phyloP scores from a whole-genome alignment of 179 eudicot species.

The Camellia oleifera region DNA sequence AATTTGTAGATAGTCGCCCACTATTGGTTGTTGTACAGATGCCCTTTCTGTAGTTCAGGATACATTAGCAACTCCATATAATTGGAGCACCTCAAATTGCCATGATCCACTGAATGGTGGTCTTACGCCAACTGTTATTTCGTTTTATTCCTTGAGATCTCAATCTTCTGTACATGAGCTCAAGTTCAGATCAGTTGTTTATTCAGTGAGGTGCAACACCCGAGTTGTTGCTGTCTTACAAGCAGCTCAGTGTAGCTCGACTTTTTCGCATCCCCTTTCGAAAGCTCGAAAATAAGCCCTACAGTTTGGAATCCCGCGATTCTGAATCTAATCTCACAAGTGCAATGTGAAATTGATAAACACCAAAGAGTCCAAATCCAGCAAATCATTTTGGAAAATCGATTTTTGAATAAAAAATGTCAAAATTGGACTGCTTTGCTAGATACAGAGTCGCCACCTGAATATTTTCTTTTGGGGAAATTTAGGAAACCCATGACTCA shows the following conservation, averaged over 20 bases:
- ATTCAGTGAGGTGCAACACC: slow-evolving; percentile 74
- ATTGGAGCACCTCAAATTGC: slow-evolving; percentile 42
- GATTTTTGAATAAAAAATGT: too few relatives aligned
- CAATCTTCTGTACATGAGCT: slow-evolving; percentile 59
- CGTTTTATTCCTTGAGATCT: slow-evolving; percentile 70
- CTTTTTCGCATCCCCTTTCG: too few relatives aligned
- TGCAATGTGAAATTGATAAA: too few relatives aligned
- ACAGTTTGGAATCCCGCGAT: too few relatives aligned
- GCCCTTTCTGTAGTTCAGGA: slow-evolving; percentile 49
- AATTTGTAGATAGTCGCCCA: slow-evolving; percentile 60
- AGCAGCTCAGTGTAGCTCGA: slow-evolving; percentile 53
- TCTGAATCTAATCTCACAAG: too few relatives aligned
- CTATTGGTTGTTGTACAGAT: slow-evolving; percentile 68
- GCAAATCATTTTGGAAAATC: too few relatives aligned
- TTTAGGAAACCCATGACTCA: too few relatives aligned
- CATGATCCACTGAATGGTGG: slow-evolving; percentile 38
- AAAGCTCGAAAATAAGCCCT: too few relatives aligned
- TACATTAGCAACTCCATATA: slow-evolving; percentile 26
- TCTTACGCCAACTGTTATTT: slow-evolving; percentile 52
- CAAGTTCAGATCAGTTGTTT: slow-evolving; percentile 69
- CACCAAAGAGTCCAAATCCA: too few relatives aligned
- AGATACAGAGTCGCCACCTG: too few relatives aligned
- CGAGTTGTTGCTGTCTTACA: slow-evolving; percentile 74
- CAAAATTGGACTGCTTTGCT: too few relatives aligned
- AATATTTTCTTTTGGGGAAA: too few relatives aligned